Evolutionary conservation across 768 basidiomycete genomes (phyloP).

Genomic region (Suillus plorans): DNA sequence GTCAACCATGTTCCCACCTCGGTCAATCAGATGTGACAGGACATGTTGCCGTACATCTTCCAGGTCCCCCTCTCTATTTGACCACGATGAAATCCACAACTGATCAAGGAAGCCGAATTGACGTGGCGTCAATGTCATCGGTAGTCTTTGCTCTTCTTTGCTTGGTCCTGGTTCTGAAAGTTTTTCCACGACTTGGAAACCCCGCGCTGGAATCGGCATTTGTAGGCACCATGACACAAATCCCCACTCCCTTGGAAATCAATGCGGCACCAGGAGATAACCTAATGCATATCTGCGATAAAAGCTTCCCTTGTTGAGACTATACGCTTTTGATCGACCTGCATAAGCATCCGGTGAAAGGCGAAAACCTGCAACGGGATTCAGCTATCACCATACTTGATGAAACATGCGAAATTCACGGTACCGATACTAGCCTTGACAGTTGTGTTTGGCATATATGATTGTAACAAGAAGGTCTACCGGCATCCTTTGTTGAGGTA

Average conservation of each 20-base stretch:
- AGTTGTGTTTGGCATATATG: neutral
- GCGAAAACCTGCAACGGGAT: neutral
- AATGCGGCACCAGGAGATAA: neutral
- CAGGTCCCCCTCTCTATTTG: neutral
- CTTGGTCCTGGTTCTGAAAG: neutral
- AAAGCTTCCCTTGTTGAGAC: neutral
- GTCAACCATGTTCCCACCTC: slow-evolving; percentile 1
- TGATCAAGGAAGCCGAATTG: neutral
- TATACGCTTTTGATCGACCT: neutral
- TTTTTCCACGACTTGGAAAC: slow-evolving; percentile 5
- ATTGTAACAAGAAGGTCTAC: neutral
- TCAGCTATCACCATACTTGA: neutral
- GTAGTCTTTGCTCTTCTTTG: slow-evolving; percentile 1
- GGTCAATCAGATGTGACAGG: neutral
- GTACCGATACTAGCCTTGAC: neutral
- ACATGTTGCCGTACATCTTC: neutral
- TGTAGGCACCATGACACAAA: neutral
- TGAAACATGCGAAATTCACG: neutral
- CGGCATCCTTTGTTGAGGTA: neutral
- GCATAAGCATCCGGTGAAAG: neutral
- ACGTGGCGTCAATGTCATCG: neutral
- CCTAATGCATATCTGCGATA: neutral
- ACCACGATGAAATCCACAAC: neutral
- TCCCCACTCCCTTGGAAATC: neutral
- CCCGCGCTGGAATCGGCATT: slow-evolving; percentile 1